Evolutionary conservation across 78 protist genomes (phyloP).

Genomic region (Dictyostelium citrinum): DNA sequence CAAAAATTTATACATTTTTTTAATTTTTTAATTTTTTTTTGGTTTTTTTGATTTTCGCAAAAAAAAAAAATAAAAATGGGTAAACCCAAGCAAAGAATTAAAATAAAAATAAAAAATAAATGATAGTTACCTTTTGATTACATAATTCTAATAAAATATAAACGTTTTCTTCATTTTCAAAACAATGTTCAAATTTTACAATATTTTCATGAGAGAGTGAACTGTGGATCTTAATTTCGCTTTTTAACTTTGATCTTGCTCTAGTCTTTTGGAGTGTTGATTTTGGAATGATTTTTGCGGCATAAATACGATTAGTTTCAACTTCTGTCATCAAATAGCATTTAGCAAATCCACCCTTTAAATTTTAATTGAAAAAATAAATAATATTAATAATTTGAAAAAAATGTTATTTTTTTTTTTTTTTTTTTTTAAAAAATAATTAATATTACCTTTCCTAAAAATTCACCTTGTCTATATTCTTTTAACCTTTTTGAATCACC

Average conservation of each 20-base stretch:
- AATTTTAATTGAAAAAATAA: not conserved
- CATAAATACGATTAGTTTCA: conserved; percentile 81
- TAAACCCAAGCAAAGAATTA: not conserved
- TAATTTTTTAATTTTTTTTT: not conserved
- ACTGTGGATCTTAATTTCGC: conserved; percentile 96
- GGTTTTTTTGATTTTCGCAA: not conserved
- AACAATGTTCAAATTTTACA: conserved; percentile 88
- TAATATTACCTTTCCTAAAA: conserved; percentile 50
- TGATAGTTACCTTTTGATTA: conserved; percentile 83
- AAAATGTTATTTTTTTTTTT: not conserved
- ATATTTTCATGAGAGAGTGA: conserved; percentile 91
- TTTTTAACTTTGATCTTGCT: conserved; percentile 84
- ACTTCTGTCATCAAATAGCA: conserved; percentile 87
- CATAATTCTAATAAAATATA: conserved; percentile 97
- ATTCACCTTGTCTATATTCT: conserved; percentile 62
- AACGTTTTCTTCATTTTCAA: conserved; percentile 93
- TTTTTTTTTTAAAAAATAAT: not conserved
- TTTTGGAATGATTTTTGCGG: conserved; percentile 93
- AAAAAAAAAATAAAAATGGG: not conserved
- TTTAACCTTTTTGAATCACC: not conserved
- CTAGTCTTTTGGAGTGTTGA: conserved; percentile 84
- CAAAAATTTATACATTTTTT: not conserved
- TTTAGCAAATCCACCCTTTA: conserved; percentile 96
- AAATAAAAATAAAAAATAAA: conserved; percentile 25
- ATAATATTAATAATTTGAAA: not conserved